Percentiles rank a stretch among this genome's conserved stretches.
Evolutionary conservation across 805 yeast genomes (phyloP).

Genomic region (Myxozyma neglecta): DNA sequence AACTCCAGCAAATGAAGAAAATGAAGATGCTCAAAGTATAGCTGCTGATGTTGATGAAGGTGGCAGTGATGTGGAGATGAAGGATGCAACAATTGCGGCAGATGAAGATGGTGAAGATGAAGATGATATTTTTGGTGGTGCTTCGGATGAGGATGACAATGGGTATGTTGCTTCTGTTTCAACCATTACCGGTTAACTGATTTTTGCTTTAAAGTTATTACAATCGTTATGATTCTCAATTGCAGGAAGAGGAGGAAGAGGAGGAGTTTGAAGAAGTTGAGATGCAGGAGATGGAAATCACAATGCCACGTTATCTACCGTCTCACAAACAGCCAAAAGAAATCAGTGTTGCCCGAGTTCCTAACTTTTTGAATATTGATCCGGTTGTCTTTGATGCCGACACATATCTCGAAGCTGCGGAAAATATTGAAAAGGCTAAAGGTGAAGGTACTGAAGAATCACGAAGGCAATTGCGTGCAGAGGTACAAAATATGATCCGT

Average conservation of each 20-base stretch:
- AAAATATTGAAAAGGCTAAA: slow-evolving; percentile 19
- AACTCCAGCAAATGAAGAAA: slow-evolving; percentile 10
- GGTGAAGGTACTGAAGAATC: slow-evolving; percentile 23
- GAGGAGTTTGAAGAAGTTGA: slow-evolving; percentile 34
- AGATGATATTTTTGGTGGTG: slow-evolving; percentile 29
- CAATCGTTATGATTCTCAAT: slow-evolving; percentile 8
- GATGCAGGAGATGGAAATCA: slow-evolving; percentile 37
- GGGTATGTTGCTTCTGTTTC: neutral
- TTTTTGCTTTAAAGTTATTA: slow-evolving; percentile 4
- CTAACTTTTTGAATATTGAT: slow-evolving; percentile 78
- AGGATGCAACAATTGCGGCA: slow-evolving; percentile 6
- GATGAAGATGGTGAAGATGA: slow-evolving; percentile 10
- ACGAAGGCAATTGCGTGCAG: slow-evolving; percentile 44
- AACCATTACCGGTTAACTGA: neutral
- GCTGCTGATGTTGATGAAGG: slow-evolving; percentile 3
- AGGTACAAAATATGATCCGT: slow-evolving; percentile 82
- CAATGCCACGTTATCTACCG: slow-evolving; percentile 41
- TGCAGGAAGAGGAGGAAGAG: slow-evolving; percentile 26
- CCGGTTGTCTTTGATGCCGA: slow-evolving; percentile 79
- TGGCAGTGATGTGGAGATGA: slow-evolving; percentile 25
- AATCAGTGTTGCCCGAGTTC: slow-evolving; percentile 61
- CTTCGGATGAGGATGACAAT: slow-evolving; percentile 16
- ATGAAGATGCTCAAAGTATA: slow-evolving; percentile 13
- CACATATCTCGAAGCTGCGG: slow-evolving; percentile 46
- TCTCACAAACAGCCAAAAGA: slow-evolving; percentile 36